Conservation (phyloP, 257 asterid species). For the Jacaranda mimosifolia region DNA sequence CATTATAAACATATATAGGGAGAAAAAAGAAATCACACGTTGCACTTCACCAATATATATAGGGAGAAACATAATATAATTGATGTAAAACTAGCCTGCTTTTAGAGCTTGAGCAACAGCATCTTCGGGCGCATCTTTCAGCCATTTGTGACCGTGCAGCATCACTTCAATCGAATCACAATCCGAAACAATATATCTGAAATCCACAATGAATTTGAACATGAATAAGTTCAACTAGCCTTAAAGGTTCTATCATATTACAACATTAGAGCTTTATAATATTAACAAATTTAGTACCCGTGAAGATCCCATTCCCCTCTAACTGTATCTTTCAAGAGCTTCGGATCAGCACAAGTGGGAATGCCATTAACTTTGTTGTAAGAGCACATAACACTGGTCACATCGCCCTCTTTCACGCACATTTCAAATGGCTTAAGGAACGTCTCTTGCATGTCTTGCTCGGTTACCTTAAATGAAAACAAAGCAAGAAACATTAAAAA, state of each 20-base stretch:
- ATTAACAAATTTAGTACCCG: slow-evolving; percentile 34
- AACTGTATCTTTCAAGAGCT: slow-evolving; percentile 41
- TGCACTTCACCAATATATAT: no score
- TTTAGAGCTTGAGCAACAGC: slow-evolving; percentile 53
- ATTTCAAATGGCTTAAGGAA: slow-evolving; percentile 54
- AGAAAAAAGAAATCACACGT: no score
- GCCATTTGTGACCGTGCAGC: slow-evolving; percentile 43
- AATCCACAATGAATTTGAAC: slow-evolving; percentile 24
- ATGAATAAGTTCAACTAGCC: not conserved
- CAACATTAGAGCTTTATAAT: not conserved
- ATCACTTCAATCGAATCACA: slow-evolving; percentile 46
- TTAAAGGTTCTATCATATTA: no score
- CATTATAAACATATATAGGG: not conserved
- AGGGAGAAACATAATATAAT: not conserved
- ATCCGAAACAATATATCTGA: slow-evolving; percentile 47
- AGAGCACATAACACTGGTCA: slow-evolving; percentile 58
- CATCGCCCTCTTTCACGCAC: slow-evolving; percentile 56
- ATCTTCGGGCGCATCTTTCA: slow-evolving; percentile 46
- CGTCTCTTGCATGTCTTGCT: slow-evolving; percentile 61
- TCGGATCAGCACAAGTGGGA: slow-evolving; percentile 59
- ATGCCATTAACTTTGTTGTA: slow-evolving; percentile 57
- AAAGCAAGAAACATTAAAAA: not conserved
- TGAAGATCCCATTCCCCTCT: slow-evolving; percentile 58
- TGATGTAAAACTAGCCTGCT: slow-evolving; percentile 40
- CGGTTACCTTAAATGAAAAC: slow-evolving; percentile 43